A percentile compares a stretch with the other conserved stretches of the same genome.
Conservation (phyloP, 805 yeast species). For the Candida maris region DNA sequence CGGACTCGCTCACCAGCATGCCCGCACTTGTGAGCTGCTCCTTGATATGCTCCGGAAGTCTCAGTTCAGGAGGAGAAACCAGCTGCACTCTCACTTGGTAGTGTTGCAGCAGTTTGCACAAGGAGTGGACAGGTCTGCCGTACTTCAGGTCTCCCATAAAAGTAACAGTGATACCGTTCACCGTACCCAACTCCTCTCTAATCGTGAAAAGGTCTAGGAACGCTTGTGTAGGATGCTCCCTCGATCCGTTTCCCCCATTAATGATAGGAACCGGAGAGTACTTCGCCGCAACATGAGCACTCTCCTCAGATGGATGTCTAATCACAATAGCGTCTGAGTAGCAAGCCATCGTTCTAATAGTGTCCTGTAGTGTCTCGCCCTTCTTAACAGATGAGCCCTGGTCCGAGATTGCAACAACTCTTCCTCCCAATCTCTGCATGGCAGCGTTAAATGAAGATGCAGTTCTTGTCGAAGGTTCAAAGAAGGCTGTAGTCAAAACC, state of each 20-base stretch:
- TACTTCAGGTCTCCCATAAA: constrained; percentile 98
- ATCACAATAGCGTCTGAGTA: constrained; percentile 95
- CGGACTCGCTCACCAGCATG: constrained; percentile 70
- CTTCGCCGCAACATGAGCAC: constrained; percentile 92
- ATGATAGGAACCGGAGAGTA: constrained; percentile 95
- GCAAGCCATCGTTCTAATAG: constrained; percentile 90
- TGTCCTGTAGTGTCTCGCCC: constrained; percentile 97
- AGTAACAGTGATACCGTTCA: constrained; percentile 95
- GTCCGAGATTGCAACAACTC: constrained; percentile 84
- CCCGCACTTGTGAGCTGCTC: constrained; percentile 62
- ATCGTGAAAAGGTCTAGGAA: constrained; percentile 95
- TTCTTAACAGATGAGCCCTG: constrained; percentile 91
- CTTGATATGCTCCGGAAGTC: constrained; percentile 72
- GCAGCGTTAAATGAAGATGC: constrained; percentile 97
- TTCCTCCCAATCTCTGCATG: constrained; percentile 99
- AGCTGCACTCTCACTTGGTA: constrained; percentile 92
- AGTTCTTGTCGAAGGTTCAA: constrained; percentile 98
- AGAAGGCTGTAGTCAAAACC: constrained; percentile 89
- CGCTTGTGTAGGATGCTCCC: constrained; percentile 99
- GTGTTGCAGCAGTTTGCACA: constrained; percentile 83
- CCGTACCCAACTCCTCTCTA: constrained; percentile 98
- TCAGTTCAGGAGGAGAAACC: constrained; percentile 85
- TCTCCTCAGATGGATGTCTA: constrained; percentile 92
- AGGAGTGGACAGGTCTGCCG: constrained; percentile 98
- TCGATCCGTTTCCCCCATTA: constrained; percentile 96